Conservation (phyloP, 257 asterid genomes). For the Echites panduratus region DNA sequence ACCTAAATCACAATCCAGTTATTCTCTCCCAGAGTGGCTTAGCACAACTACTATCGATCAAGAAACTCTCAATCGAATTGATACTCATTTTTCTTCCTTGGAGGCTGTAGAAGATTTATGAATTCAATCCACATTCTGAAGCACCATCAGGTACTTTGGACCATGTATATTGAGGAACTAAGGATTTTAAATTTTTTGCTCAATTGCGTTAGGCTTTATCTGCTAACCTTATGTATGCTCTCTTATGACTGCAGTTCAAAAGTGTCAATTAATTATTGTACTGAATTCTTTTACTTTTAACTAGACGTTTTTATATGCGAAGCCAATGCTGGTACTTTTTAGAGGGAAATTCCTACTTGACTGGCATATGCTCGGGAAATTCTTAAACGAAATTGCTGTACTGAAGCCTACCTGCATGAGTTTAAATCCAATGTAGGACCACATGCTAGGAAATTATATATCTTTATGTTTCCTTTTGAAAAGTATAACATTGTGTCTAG, state of each 20-base stretch:
- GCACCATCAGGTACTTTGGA: not conserved
- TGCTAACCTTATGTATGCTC: not conserved
- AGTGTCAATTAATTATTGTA: not conserved
- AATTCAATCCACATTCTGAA: not conserved
- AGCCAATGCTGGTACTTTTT: not conserved
- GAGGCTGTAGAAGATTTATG: constrained; percentile 60
- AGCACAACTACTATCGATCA: constrained; percentile 36
- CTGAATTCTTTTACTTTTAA: not conserved
- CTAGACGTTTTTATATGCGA: not conserved
- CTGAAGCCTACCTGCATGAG: not conserved
- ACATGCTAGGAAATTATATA: not conserved
- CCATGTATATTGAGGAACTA: not conserved
- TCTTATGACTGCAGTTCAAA: not conserved
- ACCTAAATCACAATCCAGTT: constrained; percentile 11
- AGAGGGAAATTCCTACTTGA: not conserved
- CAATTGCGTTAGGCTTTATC: not conserved
- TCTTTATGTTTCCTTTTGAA: no score
- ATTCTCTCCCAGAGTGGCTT: constrained; percentile 54
- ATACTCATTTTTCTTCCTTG: constrained; percentile 54
- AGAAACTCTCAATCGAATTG: constrained; percentile 40
- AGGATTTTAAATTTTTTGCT: constrained; percentile 3
- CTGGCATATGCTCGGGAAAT: not conserved
- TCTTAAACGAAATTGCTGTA: not conserved
- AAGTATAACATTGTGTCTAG: not conserved
- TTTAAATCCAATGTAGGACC: not conserved